phyloP scores from a whole-genome alignment of 2,329 filamentous ascomycete species.

The Leptographium radiaticola region DNA sequence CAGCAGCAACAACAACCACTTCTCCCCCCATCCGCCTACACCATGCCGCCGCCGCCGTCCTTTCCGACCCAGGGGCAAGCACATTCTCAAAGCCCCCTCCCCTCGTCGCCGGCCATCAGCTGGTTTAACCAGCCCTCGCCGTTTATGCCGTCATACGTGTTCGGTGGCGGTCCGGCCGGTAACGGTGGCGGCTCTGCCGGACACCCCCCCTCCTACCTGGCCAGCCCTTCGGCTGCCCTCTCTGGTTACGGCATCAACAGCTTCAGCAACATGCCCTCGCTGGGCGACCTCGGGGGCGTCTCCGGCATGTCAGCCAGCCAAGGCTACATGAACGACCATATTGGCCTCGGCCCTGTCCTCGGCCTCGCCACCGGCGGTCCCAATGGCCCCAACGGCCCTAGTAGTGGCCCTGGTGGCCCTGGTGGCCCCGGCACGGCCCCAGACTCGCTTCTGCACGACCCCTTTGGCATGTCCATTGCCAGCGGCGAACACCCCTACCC shows the following conservation, averaged over 20 bases:
- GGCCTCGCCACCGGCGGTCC: neutral
- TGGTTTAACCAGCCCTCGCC: constrained; percentile 32
- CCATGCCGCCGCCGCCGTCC: no score
- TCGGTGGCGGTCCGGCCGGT: constrained; percentile 15
- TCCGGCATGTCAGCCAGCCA: constrained; percentile 8
- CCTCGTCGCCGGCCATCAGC: constrained; percentile 23
- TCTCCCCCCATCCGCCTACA: no score
- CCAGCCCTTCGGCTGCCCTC: constrained; percentile 12
- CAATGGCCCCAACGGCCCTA: no score
- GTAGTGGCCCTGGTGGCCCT: neutral
- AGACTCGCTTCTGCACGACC: constrained; percentile 2
- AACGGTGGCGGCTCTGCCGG: constrained; percentile 16
- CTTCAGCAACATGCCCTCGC: constrained; percentile 5
- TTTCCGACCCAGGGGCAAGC: no score
- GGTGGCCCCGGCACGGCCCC: neutral
- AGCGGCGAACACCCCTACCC: constrained; percentile 14
- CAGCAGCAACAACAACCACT: no score
- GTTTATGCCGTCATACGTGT: constrained; percentile 38
- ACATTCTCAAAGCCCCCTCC: constrained; percentile 2
- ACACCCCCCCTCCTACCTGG: constrained; percentile 2
- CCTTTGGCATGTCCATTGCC: constrained; percentile 4
- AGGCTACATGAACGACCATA: constrained; percentile 1
- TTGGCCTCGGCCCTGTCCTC: neutral
- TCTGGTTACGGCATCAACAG: constrained; percentile 12
- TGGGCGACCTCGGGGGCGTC: constrained; percentile 1